phyloP scores from a whole-genome alignment of 352 stramenopile genomes.

The Phytophthora sojae region DNA sequence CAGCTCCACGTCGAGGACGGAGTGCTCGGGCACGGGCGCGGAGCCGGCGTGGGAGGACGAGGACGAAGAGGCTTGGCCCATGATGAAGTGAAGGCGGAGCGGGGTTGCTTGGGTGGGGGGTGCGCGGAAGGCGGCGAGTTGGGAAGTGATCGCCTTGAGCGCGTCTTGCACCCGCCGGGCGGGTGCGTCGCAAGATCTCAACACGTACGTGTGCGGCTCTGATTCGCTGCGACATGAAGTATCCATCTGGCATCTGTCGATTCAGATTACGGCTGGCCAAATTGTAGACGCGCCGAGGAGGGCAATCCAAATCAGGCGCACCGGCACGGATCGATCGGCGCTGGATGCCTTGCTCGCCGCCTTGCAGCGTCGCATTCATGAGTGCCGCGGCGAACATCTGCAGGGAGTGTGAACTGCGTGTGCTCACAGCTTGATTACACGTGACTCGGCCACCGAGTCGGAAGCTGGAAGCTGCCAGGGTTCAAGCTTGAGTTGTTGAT shows the following conservation, averaged over 20 bases:
- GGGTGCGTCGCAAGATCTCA: constrained; percentile 16
- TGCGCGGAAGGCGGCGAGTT: constrained; percentile 8
- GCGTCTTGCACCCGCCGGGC: neutral
- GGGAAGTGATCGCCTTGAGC: constrained; percentile 9
- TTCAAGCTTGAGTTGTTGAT: no score
- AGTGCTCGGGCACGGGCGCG: neutral
- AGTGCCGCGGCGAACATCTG: no score
- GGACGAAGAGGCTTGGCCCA: neutral
- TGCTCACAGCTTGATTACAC: no score
- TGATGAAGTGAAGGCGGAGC: neutral
- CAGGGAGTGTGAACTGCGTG: no score
- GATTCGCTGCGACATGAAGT: constrained; percentile 35
- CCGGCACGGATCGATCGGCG: neutral
- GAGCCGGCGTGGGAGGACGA: constrained; percentile 3
- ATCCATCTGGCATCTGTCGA: constrained; percentile 20
- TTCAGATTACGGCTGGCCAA: constrained; percentile 17
- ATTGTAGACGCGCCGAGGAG: constrained; percentile 15
- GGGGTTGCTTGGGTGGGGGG: neutral
- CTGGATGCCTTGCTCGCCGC: no score
- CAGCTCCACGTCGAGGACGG: constrained; percentile 30
- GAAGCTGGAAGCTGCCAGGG: no score
- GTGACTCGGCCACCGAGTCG: no score
- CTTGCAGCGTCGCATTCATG: no score
- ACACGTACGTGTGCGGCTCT: constrained; percentile 4
- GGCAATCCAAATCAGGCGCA: constrained; percentile 6